Percentiles rank a stretch among this genome's conserved stretches.
These are phyloP conservation scores for Leccinum huronense DNA, from an alignment of 1,284 basidiomycete species.

Conservation along the genomic window DNA sequence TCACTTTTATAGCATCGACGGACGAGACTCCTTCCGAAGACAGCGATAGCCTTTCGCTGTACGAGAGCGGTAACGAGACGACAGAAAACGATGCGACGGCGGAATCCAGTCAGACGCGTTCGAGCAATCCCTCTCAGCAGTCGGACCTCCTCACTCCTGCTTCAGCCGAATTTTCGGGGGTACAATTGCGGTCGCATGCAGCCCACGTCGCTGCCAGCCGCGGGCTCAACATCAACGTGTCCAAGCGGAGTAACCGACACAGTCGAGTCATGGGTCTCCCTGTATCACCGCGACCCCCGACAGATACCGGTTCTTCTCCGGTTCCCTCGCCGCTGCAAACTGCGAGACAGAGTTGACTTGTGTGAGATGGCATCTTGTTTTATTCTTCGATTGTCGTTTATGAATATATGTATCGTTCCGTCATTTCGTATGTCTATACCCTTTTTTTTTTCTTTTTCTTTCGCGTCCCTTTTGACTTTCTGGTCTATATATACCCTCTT, in stretches of 20 bases:
- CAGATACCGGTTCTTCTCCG: conserved; percentile 20
- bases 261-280: conserved; percentile 65
- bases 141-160: conserved; percentile 21
- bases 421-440: conserved; percentile 32
- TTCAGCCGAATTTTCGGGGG: conserved; percentile 18
- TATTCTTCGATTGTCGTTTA: background rate
- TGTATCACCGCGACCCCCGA: conserved; percentile 51
- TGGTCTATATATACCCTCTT: conserved; percentile 23
- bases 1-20: conserved; percentile 39
- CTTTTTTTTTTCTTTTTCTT: conserved; percentile 13
- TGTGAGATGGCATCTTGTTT: background rate
- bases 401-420: conserved; percentile 18
- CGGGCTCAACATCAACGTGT: conserved; percentile 62
- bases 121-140: conserved; percentile 38
- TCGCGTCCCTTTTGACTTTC: conserved; percentile 2
- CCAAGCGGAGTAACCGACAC: conserved; percentile 57
- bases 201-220: conserved; percentile 62
- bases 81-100: conserved; percentile 57
- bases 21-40: conserved; percentile 69
- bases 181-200: conserved; percentile 45
- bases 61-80: conserved; percentile 70
- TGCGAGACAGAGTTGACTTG: conserved; percentile 28
- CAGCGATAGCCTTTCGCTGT: conserved; percentile 61
- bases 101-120: conserved; percentile 49
- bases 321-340: conserved; percentile 27